These are phyloP conservation scores for Fusarium sp. DNA, from an alignment of 2,329 filamentous ascomycete species.

Conservation along the genomic window DNA sequence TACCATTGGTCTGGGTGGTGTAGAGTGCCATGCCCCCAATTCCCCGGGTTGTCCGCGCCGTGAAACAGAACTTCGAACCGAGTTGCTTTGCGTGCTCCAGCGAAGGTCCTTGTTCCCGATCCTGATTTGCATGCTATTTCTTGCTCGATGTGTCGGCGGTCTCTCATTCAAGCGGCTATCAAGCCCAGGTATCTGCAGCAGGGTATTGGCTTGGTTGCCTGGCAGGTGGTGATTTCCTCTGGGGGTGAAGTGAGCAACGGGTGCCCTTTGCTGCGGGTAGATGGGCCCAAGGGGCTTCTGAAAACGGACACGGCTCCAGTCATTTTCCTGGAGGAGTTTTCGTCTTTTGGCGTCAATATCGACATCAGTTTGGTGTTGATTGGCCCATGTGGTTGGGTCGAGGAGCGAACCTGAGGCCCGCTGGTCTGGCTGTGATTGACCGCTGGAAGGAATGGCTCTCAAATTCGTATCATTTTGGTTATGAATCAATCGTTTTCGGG, in stretches of 20 bases:
- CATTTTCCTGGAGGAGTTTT: conserved; percentile 41
- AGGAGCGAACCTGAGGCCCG: background rate
- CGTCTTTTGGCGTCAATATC: conserved; percentile 42
- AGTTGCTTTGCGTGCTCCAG: conserved; percentile 46
- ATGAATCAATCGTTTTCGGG: conserved; percentile 26
- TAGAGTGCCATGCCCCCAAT: background rate
- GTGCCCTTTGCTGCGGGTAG: conserved; percentile 29
- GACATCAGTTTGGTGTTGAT: background rate
- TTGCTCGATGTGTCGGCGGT: background rate
- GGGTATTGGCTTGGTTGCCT: background rate
- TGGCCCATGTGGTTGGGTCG: background rate
- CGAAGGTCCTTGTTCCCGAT: conserved; percentile 46
- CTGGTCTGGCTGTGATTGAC: background rate
- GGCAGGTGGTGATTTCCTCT: background rate
- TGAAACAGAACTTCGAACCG: conserved; percentile 38
- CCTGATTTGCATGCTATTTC: conserved; percentile 39
- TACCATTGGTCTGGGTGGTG: background rate
- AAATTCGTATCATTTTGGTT: background rate
- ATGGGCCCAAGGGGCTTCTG: conserved; percentile 46
- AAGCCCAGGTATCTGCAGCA: background rate
- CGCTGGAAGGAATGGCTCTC: no score
- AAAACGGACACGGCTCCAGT: conserved; percentile 49
- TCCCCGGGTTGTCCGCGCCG: background rate
- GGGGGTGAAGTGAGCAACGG: background rate
- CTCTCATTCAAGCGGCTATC: background rate